These are phyloP conservation scores for Prunus davidiana DNA, from an alignment of 306 rosid species.

Conservation along the genomic window DNA sequence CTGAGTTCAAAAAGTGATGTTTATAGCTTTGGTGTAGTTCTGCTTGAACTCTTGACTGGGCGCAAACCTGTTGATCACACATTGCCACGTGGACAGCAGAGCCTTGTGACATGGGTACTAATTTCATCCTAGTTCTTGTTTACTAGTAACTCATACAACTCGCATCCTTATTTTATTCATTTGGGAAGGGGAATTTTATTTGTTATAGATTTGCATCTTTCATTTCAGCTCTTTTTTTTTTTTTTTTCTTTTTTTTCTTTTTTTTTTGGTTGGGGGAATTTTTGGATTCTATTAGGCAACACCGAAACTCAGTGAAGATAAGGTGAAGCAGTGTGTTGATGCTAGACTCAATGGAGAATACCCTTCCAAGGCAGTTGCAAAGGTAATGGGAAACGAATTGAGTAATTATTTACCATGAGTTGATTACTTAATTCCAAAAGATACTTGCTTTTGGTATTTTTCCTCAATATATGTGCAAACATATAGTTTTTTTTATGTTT, in stretches of 20 bases:
- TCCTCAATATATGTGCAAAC: neutral
- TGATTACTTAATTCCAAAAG: neutral
- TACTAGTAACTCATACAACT: neutral
- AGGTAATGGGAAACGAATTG: conserved; percentile 45
- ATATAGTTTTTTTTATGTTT: neutral
- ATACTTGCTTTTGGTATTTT: neutral
- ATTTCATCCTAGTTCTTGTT: conserved; percentile 13
- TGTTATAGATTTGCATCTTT: neutral
- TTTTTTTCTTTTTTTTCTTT: conserved; percentile 5
- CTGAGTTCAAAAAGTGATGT: conserved; percentile 74
- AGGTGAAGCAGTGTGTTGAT: conserved; percentile 83
- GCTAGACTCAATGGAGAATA: conserved; percentile 57
- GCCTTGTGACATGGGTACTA: conserved; percentile 88
- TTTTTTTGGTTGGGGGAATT: too few relatives aligned
- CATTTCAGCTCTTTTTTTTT: conserved; percentile 24
- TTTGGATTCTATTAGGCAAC: conserved; percentile 54
- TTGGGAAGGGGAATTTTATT: neutral
- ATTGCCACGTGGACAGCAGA: conserved; percentile 82
- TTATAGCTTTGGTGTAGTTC: conserved; percentile 75
- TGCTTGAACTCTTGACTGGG: conserved; percentile 76
- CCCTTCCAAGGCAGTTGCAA: conserved; percentile 77
- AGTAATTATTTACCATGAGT: neutral
- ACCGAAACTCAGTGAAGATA: conserved; percentile 80
- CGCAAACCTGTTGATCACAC: conserved; percentile 83
- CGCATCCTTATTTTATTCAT: neutral